Conservation (phyloP, 257 asterid genomes). For the Solanum piurae region DNA sequence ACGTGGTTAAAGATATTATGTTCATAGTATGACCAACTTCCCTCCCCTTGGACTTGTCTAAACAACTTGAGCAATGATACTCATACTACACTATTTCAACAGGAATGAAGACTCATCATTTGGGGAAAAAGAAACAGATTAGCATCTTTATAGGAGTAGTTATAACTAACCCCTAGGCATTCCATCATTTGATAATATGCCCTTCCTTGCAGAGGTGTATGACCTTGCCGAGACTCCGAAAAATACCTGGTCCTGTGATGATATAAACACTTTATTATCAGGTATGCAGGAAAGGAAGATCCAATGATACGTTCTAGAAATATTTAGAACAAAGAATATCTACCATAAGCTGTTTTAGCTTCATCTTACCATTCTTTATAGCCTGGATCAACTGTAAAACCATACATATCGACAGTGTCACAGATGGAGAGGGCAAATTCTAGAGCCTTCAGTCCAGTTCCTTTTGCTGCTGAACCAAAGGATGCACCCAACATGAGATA, state of each 20-base stretch:
- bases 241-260: conserved; percentile 84
- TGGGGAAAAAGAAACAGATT: not conserved
- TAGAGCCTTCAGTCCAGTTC: conserved; percentile 97
- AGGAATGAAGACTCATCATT: not conserved
- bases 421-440: conserved; percentile 97
- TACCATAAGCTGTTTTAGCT: not conserved
- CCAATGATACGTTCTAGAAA: not conserved
- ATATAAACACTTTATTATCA: conserved; percentile 1
- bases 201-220: conserved; percentile 87
- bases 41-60: not conserved
- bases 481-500: conserved; percentile 61
- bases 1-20: not conserved
- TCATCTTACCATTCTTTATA: conserved; percentile 61
- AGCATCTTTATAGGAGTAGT: not conserved
- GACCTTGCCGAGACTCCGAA: conserved; percentile 91
- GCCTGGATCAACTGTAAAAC: conserved; percentile 99
- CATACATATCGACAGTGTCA: conserved; percentile 92
- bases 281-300: not conserved
- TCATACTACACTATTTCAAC: not conserved
- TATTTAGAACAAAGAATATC: not conserved
- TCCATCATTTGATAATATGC: conserved; percentile 99
- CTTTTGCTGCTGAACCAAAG: conserved; percentile 86
- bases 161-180: conserved; percentile 76
- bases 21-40: not conserved
- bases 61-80: not conserved